Conservation (phyloP, 1,284 basidiomycete species). For the Xerocomus nothofagi region DNA sequence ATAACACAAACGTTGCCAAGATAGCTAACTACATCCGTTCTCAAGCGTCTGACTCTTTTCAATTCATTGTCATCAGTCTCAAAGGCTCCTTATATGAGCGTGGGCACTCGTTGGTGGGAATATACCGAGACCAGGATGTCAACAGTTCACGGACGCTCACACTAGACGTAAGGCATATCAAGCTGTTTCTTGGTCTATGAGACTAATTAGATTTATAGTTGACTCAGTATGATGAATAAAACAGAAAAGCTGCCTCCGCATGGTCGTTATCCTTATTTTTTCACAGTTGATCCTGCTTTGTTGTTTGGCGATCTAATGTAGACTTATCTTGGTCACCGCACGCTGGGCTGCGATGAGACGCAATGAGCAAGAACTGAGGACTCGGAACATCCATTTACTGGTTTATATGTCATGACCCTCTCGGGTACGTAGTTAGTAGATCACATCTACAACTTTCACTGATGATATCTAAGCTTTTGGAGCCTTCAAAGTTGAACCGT, state of each 20-base stretch:
- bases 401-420: neutral
- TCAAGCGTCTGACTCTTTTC: constrained; percentile 80
- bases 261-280: constrained; percentile 30
- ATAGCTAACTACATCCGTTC: constrained; percentile 87
- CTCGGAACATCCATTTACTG: neutral
- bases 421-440: neutral
- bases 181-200: neutral
- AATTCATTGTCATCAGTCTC: constrained; percentile 97
- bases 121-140: constrained; percentile 91
- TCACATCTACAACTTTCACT: no score
- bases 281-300: constrained; percentile 11
- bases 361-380: neutral
- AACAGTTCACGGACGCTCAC: constrained; percentile 90
- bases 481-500: neutral
- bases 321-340: neutral
- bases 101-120: constrained; percentile 89
- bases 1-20: constrained; percentile 94
- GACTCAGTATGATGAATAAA: constrained; percentile 42
- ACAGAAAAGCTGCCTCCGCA: neutral
- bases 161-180: constrained; percentile 70
- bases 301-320: constrained; percentile 9
- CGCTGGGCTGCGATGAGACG: no score
- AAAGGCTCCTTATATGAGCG: constrained; percentile 91
- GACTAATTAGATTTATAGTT: constrained; percentile 29
- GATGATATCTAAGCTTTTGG: no score